phyloP scores from a whole-genome alignment of 352 stramenopile species.

The Globisporangium barbulae region DNA sequence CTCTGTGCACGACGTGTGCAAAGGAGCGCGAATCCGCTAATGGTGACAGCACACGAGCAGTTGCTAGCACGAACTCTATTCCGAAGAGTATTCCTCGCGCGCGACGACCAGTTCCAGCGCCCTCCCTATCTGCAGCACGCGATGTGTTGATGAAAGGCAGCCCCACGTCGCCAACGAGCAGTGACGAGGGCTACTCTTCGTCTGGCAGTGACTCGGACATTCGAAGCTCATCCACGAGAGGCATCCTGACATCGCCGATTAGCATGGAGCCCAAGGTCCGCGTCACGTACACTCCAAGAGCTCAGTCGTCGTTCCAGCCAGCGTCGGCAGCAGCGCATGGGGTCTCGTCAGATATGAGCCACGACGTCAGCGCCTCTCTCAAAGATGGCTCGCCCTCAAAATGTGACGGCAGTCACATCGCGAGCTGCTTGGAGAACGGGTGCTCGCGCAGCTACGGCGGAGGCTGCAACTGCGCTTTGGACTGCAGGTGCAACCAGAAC shows the following conservation, averaged over 20 bases:
- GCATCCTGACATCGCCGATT: neutral
- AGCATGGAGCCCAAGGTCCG: neutral
- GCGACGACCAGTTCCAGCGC: neutral
- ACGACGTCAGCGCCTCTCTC: neutral
- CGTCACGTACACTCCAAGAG: constrained; percentile 5
- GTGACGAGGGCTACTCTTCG: constrained; percentile 6
- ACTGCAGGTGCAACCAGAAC: constrained; percentile 41
- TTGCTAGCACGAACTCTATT: neutral
- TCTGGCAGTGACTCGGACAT: neutral
- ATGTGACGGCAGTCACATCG: constrained; percentile 37
- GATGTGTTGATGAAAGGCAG: neutral
- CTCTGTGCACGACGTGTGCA: constrained; percentile 38
- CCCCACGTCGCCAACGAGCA: constrained; percentile 1
- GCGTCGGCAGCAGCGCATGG: neutral
- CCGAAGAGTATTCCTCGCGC: neutral
- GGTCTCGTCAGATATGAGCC: neutral
- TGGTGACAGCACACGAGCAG: neutral
- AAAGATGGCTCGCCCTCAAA: constrained; percentile 1
- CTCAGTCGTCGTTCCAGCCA: neutral
- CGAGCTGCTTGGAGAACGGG: constrained; percentile 64
- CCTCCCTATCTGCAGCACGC: neutral
- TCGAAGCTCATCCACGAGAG: neutral
- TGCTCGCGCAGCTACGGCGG: constrained; percentile 63
- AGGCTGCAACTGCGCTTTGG: constrained; percentile 50
- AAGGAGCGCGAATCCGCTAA: constrained; percentile 9